Evolutionary conservation across 2,329 filamentous ascomycete species (phyloP).

Genomic region (Trichoderma sp.): DNA sequence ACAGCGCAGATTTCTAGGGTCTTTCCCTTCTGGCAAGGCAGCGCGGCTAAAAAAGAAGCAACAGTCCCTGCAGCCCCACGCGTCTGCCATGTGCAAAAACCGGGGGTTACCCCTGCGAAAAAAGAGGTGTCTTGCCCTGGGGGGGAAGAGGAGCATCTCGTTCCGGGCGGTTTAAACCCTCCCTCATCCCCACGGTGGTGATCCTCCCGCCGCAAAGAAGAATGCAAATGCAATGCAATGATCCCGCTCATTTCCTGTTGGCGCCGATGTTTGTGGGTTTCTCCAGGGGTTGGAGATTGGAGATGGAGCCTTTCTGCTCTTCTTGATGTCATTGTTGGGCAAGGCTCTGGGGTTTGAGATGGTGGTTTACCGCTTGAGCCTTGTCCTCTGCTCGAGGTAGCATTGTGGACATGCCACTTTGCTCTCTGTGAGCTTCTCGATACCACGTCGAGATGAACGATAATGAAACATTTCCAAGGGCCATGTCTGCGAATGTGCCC

Average conservation of each 20-base stretch:
- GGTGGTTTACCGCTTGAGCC: conserved; percentile 2
- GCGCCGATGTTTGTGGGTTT: conserved; percentile 6
- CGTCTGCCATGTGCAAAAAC: conserved; percentile 19
- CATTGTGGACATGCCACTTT: conserved; percentile 10
- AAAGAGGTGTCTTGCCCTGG: conserved; percentile 2
- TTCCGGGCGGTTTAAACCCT: not conserved
- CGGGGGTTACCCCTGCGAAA: conserved; percentile 1
- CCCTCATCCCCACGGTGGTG: not conserved
- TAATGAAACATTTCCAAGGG: conserved; percentile 1
- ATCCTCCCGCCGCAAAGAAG: conserved; percentile 5
- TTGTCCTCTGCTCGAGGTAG: not conserved
- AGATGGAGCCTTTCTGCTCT: not conserved
- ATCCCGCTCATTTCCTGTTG: conserved; percentile 29
- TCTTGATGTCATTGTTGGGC: conserved; percentile 24
- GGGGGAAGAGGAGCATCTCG: not conserved
- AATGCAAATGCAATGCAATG: conserved; percentile 29
- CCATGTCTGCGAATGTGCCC: not conserved
- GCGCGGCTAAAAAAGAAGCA: conserved; percentile 11
- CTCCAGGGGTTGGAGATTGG: not conserved
- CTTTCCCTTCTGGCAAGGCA: not conserved
- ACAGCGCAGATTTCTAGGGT: not conserved
- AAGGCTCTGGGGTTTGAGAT: not conserved
- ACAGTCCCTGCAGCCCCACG: conserved; percentile 20
- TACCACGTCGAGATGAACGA: conserved; percentile 20
- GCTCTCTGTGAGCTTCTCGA: not conserved